Evolutionary conservation across 768 basidiomycete genomes (phyloP), one percentile per base, ranked within the genome.

Genomic region (Mycena capillaripes): DNA sequence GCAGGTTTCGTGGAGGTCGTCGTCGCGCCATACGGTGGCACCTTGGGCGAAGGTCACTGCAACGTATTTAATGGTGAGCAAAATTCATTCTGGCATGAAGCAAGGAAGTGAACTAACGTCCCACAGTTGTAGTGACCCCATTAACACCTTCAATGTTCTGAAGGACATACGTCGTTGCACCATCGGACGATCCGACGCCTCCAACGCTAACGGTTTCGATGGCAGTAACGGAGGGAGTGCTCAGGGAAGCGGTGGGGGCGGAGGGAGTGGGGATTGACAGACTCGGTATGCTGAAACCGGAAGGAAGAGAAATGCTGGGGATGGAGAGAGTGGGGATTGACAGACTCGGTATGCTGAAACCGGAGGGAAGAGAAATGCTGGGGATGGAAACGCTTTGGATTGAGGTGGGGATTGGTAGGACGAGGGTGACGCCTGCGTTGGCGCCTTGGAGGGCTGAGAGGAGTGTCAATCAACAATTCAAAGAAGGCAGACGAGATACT

Each of bases 21-120:
- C 69, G 3, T 63, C 36, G 30, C 42, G 69, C 69, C 69, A 70
- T 40, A 70, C 69, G 29, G 69, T 57, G 38, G 69, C 69, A n/a
- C 69, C 69, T 30, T 70, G 69, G 8, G 50, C 69, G 61, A 70
- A 48, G 19, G 69, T 57, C 23, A 38, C 69, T 70, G 53, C 27
- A 40, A 32, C 38, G 11, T 58, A 23, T 44, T 44, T 32, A 56
- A 66, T 46, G 40, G 36, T 50, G 34, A 68, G 34, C 9, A 25
- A 36, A 27, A 67, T 58, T 11, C 5, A 34, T 25, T 0, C 17
- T 55, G 38, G 38, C 36, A 46, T 46, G 29, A 27, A 21, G 27
- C 14, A 50, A 65, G 25, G 27, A 65, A 52, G 30, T 12, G 25
- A 52, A 60, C 66, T 27, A 16, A 68, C 66, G 27, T 25, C 29